Conservation (phyloP, 2,329 filamentous ascomycete species). For the Hypoxylon rubiginosum region DNA sequence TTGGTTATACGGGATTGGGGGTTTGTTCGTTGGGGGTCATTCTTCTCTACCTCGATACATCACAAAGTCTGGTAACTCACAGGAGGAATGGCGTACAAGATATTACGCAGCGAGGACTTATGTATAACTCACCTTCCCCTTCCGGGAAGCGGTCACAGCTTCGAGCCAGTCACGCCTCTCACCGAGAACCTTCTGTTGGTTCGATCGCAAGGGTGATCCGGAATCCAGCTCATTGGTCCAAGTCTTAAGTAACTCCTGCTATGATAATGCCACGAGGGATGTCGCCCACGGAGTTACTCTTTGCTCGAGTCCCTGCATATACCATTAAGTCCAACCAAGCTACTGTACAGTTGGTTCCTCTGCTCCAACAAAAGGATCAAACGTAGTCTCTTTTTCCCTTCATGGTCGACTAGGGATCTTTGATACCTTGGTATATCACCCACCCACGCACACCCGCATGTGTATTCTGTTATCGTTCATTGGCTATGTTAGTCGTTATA, state of each 20-base stretch:
- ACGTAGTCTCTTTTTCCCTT: conserved; percentile 5
- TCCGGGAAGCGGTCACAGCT: conserved; percentile 26
- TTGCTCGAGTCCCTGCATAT: conserved; percentile 30
- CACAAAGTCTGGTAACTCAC: too few relatives aligned
- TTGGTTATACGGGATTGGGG: conserved; percentile 18
- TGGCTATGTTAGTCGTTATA: conserved; percentile 14
- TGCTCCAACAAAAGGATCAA: conserved; percentile 21
- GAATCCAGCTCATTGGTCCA: conserved; percentile 8
- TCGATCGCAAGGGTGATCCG: conserved; percentile 1
- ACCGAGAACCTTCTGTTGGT: conserved; percentile 25
- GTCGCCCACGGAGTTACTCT: conserved; percentile 25
- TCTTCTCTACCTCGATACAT: not conserved
- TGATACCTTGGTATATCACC: conserved; percentile 3
- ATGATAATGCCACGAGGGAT: conserved; percentile 33
- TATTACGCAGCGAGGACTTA: not conserved
- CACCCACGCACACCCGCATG: conserved; percentile 27
- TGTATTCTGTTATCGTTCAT: conserved; percentile 17
- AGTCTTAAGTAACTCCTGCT: conserved; percentile 11
- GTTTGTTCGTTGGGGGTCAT: conserved; percentile 22
- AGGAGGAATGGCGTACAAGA: not conserved
- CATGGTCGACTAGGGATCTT: conserved; percentile 2
- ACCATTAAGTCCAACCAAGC: conserved; percentile 14
- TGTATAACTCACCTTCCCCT: conserved; percentile 33
- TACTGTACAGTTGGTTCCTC: conserved; percentile 20
- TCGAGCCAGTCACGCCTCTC: conserved; percentile 31